Percentiles rank a stretch among this genome's conserved stretches.
Evolutionary conservation across 345 rosid genomes (phyloP).

Genomic region (Acer saccharum): DNA sequence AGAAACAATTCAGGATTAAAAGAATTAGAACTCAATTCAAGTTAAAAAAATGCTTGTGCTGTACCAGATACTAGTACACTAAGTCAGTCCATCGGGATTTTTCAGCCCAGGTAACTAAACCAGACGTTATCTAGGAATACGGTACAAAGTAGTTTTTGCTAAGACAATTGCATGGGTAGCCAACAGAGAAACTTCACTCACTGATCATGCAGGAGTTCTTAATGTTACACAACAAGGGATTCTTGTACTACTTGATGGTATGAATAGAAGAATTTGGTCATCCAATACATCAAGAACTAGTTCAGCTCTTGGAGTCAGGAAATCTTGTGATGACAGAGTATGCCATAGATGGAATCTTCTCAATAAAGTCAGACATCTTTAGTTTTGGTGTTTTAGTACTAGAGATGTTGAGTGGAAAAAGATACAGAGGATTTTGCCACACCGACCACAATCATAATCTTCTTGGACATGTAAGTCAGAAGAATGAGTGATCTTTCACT

Average conservation of each 20-base stretch:
- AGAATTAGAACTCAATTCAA: too few species aligned
- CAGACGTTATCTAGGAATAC: constrained; percentile 42
- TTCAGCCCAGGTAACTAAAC: constrained; percentile 30
- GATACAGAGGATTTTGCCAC: constrained; percentile 42
- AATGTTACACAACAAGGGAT: constrained; percentile 12
- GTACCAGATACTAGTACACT: constrained; percentile 7
- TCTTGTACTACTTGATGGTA: neutral
- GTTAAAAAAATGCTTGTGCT: neutral
- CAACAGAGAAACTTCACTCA: constrained; percentile 22
- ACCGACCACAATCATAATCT: constrained; percentile 29
- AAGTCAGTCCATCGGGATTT: constrained; percentile 26
- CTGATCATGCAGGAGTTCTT: constrained; percentile 16
- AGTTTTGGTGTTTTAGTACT: constrained; percentile 49
- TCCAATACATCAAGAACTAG: too few species aligned
- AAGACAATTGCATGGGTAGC: constrained; percentile 45
- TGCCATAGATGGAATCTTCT: too few species aligned
- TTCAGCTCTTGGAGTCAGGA: neutral
- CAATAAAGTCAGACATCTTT: constrained; percentile 45
- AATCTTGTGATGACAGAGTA: too few species aligned
- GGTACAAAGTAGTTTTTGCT: constrained; percentile 34
- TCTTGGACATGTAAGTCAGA: constrained; percentile 28
- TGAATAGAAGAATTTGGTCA: neutral
- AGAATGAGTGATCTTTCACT: too few species aligned
- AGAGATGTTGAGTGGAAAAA: constrained; percentile 43
- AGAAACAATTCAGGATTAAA: too few species aligned